Evolutionary conservation across 2,329 filamentous ascomycete species (phyloP).

Genomic region (Diaporthe citrichinensis): DNA sequence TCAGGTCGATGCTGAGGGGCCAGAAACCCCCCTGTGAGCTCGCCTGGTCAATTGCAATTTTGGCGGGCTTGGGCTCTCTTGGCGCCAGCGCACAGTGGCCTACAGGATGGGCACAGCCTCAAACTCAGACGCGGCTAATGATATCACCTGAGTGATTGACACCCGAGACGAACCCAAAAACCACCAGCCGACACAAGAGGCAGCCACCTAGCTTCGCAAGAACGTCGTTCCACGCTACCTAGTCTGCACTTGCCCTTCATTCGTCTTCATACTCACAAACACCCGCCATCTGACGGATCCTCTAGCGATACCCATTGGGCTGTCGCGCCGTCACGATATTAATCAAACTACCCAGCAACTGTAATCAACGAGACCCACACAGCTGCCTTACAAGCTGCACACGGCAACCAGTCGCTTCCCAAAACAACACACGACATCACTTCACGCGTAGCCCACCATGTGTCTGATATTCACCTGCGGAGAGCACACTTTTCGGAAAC

Average conservation of each 20-base stretch:
- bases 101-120: slow-evolving; percentile 35
- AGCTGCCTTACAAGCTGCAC: not conserved
- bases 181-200: not conserved
- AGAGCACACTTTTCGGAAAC: slow-evolving; percentile 72
- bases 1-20: not conserved
- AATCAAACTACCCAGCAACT: not conserved
- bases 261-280: not conserved
- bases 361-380: not conserved
- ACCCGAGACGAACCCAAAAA: not conserved
- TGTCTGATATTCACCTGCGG: slow-evolving; percentile 75
- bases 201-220: not conserved
- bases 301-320: not conserved
- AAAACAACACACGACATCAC: not conserved
- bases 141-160: slow-evolving; percentile 30
- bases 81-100: slow-evolving; percentile 37
- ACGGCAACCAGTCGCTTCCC: not conserved
- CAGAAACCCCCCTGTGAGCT: not conserved
- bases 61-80: slow-evolving; percentile 27
- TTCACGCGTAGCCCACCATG: slow-evolving; percentile 55
- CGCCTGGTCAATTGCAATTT: slow-evolving; percentile 7
- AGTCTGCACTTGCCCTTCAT: not conserved
- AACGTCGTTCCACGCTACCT: not conserved
- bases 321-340: not conserved
- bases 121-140: slow-evolving; percentile 34
- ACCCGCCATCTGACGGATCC: not conserved